phyloP scores from a whole-genome alignment of 257 asterid genomes.

The Solanum gracilifrons region DNA sequence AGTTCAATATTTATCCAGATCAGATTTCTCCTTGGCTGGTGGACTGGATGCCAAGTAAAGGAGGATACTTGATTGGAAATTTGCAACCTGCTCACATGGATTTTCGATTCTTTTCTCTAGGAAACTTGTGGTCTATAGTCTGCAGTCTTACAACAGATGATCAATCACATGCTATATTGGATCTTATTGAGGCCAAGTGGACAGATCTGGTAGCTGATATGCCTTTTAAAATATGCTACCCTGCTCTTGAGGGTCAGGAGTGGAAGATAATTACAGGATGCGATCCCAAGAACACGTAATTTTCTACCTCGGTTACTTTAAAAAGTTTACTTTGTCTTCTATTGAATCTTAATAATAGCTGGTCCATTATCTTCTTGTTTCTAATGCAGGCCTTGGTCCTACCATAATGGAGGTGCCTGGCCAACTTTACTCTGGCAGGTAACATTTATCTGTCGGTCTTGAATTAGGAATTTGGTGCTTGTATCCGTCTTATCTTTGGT shows the following conservation, averaged over 20 bases:
- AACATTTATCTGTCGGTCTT: not conserved
- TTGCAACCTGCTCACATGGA: constrained; percentile 83
- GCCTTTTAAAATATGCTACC: constrained; percentile 71
- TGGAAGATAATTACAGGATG: constrained; percentile 72
- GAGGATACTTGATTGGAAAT: constrained; percentile 65
- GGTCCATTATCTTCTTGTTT: not conserved
- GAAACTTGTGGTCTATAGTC: constrained; percentile 62
- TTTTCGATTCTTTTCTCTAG: constrained; percentile 66
- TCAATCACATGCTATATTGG: constrained; percentile 66
- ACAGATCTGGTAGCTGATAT: constrained; percentile 62
- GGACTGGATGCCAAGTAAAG: constrained; percentile 67
- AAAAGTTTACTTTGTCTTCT: not conserved
- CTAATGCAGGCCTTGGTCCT: constrained; percentile 67
- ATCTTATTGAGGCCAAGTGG: constrained; percentile 68
- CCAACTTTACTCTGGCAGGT: constrained; percentile 85
- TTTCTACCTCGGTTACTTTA: not conserved
- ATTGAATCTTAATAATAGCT: not conserved
- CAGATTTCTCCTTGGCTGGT: constrained; percentile 71
- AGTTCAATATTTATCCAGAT: constrained; percentile 71
- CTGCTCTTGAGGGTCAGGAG: constrained; percentile 71
- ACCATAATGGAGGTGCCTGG: constrained; percentile 80
- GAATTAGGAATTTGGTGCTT: not conserved
- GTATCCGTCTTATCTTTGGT: not conserved
- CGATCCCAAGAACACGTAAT: constrained; percentile 76
- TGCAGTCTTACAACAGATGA: constrained; percentile 42